Conservation (phyloP, 2,329 filamentous ascomycete genomes). For the Cladosporium velox region DNA sequence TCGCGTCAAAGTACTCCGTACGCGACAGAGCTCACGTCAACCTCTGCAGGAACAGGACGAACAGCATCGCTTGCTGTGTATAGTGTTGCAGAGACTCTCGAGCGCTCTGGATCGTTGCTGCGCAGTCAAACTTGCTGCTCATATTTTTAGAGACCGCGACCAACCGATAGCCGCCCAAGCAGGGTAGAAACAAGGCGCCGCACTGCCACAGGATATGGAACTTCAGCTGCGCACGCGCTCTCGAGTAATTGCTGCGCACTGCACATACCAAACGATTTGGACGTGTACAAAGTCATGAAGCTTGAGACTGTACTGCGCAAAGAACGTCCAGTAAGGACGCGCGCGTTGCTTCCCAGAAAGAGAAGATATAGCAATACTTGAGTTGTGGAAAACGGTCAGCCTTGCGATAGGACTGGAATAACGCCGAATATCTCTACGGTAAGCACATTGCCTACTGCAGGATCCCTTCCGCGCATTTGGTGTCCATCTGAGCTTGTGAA, state of each 20-base stretch:
- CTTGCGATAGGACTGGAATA: not conserved
- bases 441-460: not conserved
- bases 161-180: not conserved
- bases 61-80: not conserved
- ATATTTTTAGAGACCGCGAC: not conserved
- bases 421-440: not conserved
- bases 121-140: not conserved
- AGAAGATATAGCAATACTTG: slow-evolving; percentile 9
- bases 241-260: not conserved
- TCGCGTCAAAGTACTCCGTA: not conserved
- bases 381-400: not conserved
- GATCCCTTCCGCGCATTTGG: not conserved
- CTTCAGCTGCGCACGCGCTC: not conserved
- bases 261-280: not conserved
- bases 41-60: not conserved
- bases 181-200: not conserved
- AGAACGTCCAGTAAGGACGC: slow-evolving; percentile 5
- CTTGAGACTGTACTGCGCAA: not conserved
- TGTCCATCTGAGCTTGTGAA: not conserved
- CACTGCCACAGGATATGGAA: not conserved
- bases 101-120: not conserved
- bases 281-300: not conserved
- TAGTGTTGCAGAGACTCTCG: not conserved
- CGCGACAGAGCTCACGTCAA: not conserved
- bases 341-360: slow-evolving; percentile 11